Evolutionary conservation across 495 filamentous ascomycete species (phyloP).

Genomic region (Podospora conica): DNA sequence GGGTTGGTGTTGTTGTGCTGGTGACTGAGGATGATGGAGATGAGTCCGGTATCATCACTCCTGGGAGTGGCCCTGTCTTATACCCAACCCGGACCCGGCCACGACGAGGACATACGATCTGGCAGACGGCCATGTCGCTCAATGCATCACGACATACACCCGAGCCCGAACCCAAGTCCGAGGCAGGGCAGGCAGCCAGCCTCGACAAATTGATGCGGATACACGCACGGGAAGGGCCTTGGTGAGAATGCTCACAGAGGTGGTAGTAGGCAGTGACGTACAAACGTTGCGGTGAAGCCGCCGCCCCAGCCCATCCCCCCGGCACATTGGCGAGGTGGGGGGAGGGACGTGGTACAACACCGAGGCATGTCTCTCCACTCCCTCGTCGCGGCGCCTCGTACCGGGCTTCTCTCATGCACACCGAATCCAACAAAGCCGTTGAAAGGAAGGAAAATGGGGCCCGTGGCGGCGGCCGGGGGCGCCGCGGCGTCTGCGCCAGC

Average conservation of each 20-base stretch:
- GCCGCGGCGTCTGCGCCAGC: neutral
- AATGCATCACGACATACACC: neutral
- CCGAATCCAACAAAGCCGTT: neutral
- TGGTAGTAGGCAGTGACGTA: neutral
- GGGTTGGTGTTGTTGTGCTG: neutral
- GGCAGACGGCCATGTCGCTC: neutral
- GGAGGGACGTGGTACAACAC: neutral
- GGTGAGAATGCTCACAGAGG: too few relatives aligned
- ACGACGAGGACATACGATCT: neutral
- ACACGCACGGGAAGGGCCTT: neutral
- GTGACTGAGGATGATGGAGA: neutral
- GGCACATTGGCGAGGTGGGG: too few relatives aligned
- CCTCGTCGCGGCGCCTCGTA: neutral
- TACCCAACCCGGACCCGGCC: neutral
- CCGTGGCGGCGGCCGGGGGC: neutral
- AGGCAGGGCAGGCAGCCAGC: neutral
- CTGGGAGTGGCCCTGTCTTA: neutral
- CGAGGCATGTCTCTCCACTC: neutral
- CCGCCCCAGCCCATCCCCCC: too few relatives aligned
- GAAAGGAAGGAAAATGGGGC: neutral
- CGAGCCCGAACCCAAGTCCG: neutral
- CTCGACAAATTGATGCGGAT: neutral
- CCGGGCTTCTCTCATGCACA: neutral
- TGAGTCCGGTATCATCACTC: neutral
- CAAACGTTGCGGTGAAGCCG: neutral